phyloP scores from a whole-genome alignment of 129 eudicot species.

The Escallonia herrerae region DNA sequence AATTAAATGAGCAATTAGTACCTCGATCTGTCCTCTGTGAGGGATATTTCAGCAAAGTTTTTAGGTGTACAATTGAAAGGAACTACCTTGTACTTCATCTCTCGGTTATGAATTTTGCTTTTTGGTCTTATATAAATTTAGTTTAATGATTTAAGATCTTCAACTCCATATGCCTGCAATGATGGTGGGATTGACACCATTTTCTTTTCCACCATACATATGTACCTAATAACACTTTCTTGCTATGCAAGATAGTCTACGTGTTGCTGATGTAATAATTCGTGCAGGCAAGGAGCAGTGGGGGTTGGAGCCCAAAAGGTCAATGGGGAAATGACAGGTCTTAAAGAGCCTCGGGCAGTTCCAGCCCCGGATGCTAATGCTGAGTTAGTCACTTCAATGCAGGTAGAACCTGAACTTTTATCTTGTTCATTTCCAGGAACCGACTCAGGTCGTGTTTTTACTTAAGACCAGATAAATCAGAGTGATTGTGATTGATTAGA shows the following conservation, averaged over 20 bases:
- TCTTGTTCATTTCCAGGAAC: background rate
- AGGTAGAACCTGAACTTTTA: slow-evolving; percentile 22
- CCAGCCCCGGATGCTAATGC: slow-evolving; percentile 61
- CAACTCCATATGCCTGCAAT: no score
- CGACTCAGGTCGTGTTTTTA: background rate
- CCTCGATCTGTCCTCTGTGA: background rate
- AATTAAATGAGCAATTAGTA: background rate
- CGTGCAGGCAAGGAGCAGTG: slow-evolving; percentile 46
- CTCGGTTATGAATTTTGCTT: no score
- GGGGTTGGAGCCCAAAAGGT: slow-evolving; percentile 30
- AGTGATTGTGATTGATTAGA: background rate
- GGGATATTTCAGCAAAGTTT: no score
- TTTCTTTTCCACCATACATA: background rate
- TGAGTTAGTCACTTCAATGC: slow-evolving; percentile 42
- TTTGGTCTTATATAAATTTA: no score
- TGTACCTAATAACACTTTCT: background rate
- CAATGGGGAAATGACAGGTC: slow-evolving; percentile 37
- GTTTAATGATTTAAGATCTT: no score
- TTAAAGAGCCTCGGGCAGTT: slow-evolving; percentile 37
- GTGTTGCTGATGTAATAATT: slow-evolving; percentile 4
- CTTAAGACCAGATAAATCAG: no score
- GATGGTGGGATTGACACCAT: no score
- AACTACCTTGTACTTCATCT: no score
- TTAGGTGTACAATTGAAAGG: no score
- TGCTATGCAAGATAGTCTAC: slow-evolving; percentile 10